Percentiles rank a stretch among this genome's conserved stretches.
These are phyloP conservation scores for Haberlea rhodopensis DNA, from an alignment of 257 asterid species.

Conservation along the genomic window DNA sequence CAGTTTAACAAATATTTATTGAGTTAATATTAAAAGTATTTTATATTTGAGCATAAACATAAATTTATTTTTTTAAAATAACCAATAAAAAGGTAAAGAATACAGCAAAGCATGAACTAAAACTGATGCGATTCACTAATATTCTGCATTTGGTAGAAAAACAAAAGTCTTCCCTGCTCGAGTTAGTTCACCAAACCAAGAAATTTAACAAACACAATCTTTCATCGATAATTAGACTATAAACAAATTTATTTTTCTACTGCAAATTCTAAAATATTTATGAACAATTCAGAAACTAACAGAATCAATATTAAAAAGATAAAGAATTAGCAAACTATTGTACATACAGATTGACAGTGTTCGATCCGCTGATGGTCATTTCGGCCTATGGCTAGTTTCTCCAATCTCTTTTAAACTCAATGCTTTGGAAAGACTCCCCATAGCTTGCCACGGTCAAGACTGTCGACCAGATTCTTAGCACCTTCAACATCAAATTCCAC, in stretches of 20 bases:
- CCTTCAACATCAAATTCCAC: conserved; percentile 65
- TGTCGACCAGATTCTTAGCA: conserved; percentile 71
- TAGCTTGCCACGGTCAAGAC: conserved; percentile 58
- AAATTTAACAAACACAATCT: conserved; percentile 6
- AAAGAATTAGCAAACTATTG: conserved; percentile 17
- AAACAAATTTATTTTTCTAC: conserved; percentile 6
- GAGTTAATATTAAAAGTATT: too few species aligned
- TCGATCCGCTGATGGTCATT: neutral
- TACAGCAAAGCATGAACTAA: conserved; percentile 16
- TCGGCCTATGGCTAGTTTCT: neutral
- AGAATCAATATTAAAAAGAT: conserved; percentile 7
- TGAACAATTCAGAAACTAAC: conserved; percentile 20
- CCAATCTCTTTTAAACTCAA: conserved; percentile 10
- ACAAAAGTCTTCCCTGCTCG: conserved; percentile 21
- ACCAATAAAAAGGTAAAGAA: neutral
- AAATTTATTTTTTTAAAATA: too few species aligned
- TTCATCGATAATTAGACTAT: conserved; percentile 11
- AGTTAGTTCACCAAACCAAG: conserved; percentile 36
- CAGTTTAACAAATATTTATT: too few species aligned
- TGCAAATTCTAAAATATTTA: conserved; percentile 17
- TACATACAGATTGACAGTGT: conserved; percentile 22
- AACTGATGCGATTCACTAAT: conserved; percentile 22
- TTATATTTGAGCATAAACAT: too few species aligned
- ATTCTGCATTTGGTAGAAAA: conserved; percentile 26
- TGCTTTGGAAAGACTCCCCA: conserved; percentile 70